A percentile compares a stretch with the other conserved stretches of the same genome.
Evolutionary conservation across 345 rosid species (phyloP).

Genomic region (Adansonia digitata): DNA sequence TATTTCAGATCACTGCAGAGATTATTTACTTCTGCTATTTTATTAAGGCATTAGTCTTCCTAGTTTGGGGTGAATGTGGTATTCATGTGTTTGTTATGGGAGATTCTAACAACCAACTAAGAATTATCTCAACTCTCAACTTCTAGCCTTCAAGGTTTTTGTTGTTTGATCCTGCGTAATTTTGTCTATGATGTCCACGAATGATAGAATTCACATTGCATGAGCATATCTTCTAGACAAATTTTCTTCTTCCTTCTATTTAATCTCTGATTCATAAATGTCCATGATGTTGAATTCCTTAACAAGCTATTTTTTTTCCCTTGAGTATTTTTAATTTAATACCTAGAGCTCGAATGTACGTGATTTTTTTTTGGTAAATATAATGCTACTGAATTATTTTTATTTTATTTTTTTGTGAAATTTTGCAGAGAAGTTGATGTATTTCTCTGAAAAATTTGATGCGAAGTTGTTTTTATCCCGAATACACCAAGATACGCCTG

Average conservation of each 20-base stretch:
- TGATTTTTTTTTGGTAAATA: background rate
- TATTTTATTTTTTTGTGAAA: background rate
- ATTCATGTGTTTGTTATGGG: background rate
- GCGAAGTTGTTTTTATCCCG: conserved; percentile 91
- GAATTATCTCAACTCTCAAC: background rate
- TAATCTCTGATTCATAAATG: background rate
- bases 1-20: no score
- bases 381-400: background rate
- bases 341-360: background rate
- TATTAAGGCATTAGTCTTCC: background rate
- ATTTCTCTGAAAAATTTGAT: conserved; percentile 84
- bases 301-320: conserved; percentile 6
- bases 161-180: background rate
- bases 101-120: background rate
- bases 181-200: background rate
- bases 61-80: background rate
- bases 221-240: background rate
- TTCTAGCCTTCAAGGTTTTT: background rate
- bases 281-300: background rate
- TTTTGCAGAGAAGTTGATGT: conserved; percentile 78
- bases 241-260: background rate
- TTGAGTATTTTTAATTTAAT: conserved; percentile 8
- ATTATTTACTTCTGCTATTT: background rate
- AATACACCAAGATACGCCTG: conserved; percentile 70
- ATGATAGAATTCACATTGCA: background rate